Evolutionary conservation across 176 grass and related monocot species (phyloP).

Genomic region (Ampelocalamus luodianensis): DNA sequence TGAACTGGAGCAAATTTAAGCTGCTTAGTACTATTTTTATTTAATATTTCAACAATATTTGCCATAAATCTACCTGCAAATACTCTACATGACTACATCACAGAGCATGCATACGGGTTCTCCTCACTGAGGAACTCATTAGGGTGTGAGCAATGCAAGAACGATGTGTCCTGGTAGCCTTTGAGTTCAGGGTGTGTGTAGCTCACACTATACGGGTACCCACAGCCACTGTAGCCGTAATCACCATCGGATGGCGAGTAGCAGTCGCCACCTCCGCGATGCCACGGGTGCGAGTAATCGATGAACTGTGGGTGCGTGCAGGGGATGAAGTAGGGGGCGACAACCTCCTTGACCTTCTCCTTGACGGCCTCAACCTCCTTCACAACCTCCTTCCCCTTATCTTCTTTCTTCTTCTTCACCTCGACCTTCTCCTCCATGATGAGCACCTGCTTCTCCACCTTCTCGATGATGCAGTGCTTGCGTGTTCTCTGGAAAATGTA

Average conservation of each 20-base stretch:
- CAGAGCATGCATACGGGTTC: slow-evolving; percentile 69
- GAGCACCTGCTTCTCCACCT: slow-evolving; percentile 56
- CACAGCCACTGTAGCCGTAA: neutral
- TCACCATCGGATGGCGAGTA: slow-evolving; percentile 5
- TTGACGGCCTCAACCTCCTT: slow-evolving; percentile 40
- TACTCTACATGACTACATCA: slow-evolving; percentile 81
- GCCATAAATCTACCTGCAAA: neutral
- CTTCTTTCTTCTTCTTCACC: slow-evolving; percentile 42
- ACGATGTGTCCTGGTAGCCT: slow-evolving; percentile 51
- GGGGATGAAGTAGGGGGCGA: slow-evolving; percentile 78
- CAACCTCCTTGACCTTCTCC: slow-evolving; percentile 58
- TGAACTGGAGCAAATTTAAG: slow-evolving; percentile 16
- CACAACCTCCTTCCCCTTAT: neutral
- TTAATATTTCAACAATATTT: neutral
- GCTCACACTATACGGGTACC: slow-evolving; percentile 23
- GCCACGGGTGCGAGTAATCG: slow-evolving; percentile 50
- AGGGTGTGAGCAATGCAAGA: slow-evolving; percentile 79
- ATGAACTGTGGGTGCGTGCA: slow-evolving; percentile 72
- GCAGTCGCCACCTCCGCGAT: neutral
- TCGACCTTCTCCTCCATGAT: slow-evolving; percentile 52
- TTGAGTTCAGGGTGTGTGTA: slow-evolving; percentile 63
- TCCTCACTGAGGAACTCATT: slow-evolving; percentile 71
- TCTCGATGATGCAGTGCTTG: slow-evolving; percentile 53
- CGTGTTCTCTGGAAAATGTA: slow-evolving; percentile 61
- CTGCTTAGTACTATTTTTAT: neutral